Base-by-base conservation (phyloP, 768 basidiomycete genomes). In the Mrakia gelida region DNA sequence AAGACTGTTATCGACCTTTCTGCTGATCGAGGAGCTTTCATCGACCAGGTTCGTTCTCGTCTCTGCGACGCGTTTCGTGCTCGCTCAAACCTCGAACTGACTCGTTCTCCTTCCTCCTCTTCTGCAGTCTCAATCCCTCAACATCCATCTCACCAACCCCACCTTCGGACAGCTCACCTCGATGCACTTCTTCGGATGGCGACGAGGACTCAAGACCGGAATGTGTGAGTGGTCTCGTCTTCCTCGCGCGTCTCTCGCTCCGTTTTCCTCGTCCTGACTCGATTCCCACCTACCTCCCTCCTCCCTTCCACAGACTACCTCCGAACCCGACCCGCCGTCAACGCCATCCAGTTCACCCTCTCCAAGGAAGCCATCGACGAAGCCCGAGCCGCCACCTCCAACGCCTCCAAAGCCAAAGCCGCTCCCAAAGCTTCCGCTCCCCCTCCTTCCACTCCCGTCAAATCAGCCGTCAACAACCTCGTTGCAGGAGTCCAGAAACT, bases 141-240 rank as follows among this genome's bases (percentile, higher is more conserved):
- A 98, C 85, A 89, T 99, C 77, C 96, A 98, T 84, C 85, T 99
- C 70, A 90, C 92, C 83, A 87, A 91, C 56, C 96, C 96, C 43
- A 94, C 94, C 4, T 87, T 91, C 77, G 93, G 93, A 13, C 96
- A 99, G 84, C 87, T 99, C 80, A 95, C 94, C 56, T 92, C 91
- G 79, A 95, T 95, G 94, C 94, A 95, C 85, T 96, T 95, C 87
- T 98, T 98, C 84, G 97, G 95, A n/a, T 98, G 97, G 97, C 96
- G 96, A 89, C 94, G 94, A 86, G 97, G 97, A 49, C 86, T 99
- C 83, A 99, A 99, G 89, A 99, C 97, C 0, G 97, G 96, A 81
- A 95, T 96, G 93, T 95, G 79, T 82, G 63, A 70, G 81, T 63
- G 65, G 23, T 77, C 52, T 38, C 26, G 1, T 45, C 16, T 76